phyloP scores from a whole-genome alignment of 371 early-diverging fungal genomes.

The Funneliformis caledonium region DNA sequence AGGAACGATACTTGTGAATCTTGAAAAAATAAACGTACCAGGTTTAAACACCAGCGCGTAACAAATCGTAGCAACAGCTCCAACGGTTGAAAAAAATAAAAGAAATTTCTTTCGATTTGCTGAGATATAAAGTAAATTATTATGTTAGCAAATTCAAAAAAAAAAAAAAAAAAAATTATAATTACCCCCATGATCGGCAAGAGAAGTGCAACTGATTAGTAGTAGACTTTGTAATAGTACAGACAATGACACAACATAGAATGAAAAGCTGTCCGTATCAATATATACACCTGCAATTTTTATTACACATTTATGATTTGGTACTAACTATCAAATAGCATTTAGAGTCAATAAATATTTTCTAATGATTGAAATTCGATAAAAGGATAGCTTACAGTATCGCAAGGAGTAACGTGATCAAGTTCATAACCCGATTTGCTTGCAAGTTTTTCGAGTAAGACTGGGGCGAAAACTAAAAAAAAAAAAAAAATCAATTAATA shows the following conservation, averaged over 20 bases:
- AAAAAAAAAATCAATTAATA: neutral
- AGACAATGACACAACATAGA: conserved; percentile 61
- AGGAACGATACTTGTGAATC: too few species aligned
- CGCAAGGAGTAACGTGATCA: conserved; percentile 42
- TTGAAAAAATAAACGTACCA: conserved; percentile 16
- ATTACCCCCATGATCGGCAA: conserved; percentile 66
- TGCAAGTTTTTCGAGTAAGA: conserved; percentile 55
- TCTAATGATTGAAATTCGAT: neutral
- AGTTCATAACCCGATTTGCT: conserved; percentile 44
- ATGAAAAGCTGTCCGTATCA: conserved; percentile 54
- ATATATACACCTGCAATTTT: conserved; percentile 54
- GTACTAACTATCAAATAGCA: neutral
- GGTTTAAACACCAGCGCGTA: conserved; percentile 43
- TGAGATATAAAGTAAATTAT: conserved; percentile 34
- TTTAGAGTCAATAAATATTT: neutral
- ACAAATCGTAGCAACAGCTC: conserved; percentile 47
- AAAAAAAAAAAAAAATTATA: neutral
- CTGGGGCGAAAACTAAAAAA: conserved; percentile 48
- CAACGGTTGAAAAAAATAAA: conserved; percentile 51
- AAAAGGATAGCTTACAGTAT: conserved; percentile 7
- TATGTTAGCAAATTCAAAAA: neutral
- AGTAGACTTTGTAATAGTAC: conserved; percentile 62
- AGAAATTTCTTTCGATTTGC: conserved; percentile 57
- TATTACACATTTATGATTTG: conserved; percentile 51
- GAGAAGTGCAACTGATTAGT: conserved; percentile 60